Evolutionary conservation across 495 filamentous ascomycete genomes (phyloP).

Genomic region (Aspergillus taichungensis): DNA sequence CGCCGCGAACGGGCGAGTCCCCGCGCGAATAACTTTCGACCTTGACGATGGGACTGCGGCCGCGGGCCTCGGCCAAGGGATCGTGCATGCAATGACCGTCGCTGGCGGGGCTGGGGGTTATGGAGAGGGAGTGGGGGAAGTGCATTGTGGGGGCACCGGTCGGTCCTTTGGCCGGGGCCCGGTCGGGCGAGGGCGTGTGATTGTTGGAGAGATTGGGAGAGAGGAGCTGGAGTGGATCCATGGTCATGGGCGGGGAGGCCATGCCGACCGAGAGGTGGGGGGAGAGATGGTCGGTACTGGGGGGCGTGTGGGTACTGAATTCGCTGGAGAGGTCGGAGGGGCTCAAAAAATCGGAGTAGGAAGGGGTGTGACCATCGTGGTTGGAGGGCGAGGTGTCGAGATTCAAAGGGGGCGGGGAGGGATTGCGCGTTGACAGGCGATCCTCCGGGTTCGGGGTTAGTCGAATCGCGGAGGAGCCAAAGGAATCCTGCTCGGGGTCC

Average conservation of each 20-base stretch:
- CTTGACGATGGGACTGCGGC: constrained; percentile 39
- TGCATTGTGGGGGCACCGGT: not conserved
- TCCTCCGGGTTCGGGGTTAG: constrained; percentile 20
- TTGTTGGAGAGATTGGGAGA: constrained; percentile 12
- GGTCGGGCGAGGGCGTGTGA: constrained; percentile 11
- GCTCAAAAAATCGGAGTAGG: constrained; percentile 17
- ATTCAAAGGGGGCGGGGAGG: constrained; percentile 6
- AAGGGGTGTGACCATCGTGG: constrained; percentile 6
- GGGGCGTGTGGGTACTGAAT: constrained; percentile 13
- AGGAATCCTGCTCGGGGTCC: constrained; percentile 32
- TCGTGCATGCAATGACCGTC: constrained; percentile 11
- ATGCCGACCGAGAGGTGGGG: constrained; percentile 1
- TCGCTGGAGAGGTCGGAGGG: constrained; percentile 12
- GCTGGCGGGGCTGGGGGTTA: constrained; percentile 15
- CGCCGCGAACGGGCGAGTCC: constrained; percentile 36
- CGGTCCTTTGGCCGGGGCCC: constrained; percentile 1
- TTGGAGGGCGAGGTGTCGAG: constrained; percentile 1
- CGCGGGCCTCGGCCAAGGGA: constrained; percentile 17
- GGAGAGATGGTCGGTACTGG: constrained; percentile 8
- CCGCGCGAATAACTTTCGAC: constrained; percentile 38
- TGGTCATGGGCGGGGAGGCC: constrained; percentile 7
- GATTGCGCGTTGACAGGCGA: constrained; percentile 12
- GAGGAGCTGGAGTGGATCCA: constrained; percentile 14
- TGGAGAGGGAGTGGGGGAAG: constrained; percentile 8
- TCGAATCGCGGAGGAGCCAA: constrained; percentile 27